phyloP scores from a whole-genome alignment of 352 stramenopile species.

The Saprolegnia parasitica region DNA sequence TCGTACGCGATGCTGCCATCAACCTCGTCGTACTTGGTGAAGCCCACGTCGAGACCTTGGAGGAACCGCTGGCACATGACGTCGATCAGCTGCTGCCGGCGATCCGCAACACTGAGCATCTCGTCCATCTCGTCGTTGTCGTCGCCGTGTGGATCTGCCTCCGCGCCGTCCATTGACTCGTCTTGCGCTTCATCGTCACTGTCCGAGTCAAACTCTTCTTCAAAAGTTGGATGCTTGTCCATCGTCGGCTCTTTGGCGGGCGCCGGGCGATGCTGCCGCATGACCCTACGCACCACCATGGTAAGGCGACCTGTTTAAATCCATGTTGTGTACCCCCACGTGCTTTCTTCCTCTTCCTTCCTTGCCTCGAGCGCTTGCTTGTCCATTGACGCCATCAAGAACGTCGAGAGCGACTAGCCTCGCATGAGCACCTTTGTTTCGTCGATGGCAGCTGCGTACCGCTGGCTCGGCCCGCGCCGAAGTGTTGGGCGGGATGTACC shows the following conservation, averaged over 20 bases:
- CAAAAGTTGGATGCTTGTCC: conserved; percentile 33
- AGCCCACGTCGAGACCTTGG: conserved; percentile 51
- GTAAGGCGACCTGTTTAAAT: not conserved
- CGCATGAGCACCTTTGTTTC: not conserved
- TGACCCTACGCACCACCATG: not conserved
- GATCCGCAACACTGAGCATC: conserved; percentile 36
- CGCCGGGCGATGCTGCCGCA: not conserved
- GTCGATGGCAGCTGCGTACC: not conserved
- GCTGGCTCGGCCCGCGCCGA: not conserved
- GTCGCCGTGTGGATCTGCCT: not conserved
- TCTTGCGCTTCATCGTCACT: conserved; percentile 42
- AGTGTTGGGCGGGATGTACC: conserved; percentile 41
- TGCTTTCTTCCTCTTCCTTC: conserved; percentile 52
- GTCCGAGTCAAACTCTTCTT: conserved; percentile 38
- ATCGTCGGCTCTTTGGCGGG: conserved; percentile 32
- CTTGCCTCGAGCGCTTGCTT: conserved; percentile 62
- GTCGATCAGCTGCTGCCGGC: conserved; percentile 58
- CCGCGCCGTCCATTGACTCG: conserved; percentile 33
- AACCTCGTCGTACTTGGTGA: conserved; percentile 61
- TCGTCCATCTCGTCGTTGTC: not conserved
- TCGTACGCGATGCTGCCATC: conserved; percentile 59
- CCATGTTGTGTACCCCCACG: conserved; percentile 36
- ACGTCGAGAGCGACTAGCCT: conserved; percentile 43
- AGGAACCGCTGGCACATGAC: conserved; percentile 73
- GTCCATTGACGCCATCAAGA: conserved; percentile 64